These are phyloP conservation scores for Boletellus sp. DNA, from an alignment of 768 basidiomycete genomes.

Conservation along the genomic window DNA sequence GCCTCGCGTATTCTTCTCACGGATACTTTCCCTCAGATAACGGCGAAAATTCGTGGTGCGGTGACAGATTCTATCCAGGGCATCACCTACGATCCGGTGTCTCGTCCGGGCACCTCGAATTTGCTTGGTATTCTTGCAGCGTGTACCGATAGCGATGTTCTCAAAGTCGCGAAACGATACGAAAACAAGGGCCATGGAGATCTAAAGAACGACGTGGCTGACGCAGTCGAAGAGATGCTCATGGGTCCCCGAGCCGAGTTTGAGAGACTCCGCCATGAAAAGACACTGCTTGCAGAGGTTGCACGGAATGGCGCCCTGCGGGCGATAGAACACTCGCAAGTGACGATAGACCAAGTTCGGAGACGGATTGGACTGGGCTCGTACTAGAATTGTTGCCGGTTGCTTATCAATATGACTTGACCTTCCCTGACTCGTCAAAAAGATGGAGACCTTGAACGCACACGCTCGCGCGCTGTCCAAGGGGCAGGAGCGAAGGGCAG, in stretches of 20 bases:
- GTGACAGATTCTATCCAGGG: slow-evolving; percentile 79
- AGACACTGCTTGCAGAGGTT: slow-evolving; percentile 55
- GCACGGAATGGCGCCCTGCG: slow-evolving; percentile 59
- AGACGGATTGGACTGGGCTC: slow-evolving; percentile 54
- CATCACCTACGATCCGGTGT: slow-evolving; percentile 75
- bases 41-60: slow-evolving; percentile 69
- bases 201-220: slow-evolving; percentile 72
- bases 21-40: slow-evolving; percentile 60
- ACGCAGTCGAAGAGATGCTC: slow-evolving; percentile 67
- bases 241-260: slow-evolving; percentile 67
- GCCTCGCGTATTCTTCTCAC: slow-evolving; percentile 85
- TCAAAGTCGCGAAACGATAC: slow-evolving; percentile 48
- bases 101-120: slow-evolving; percentile 83
- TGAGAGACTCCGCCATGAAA: slow-evolving; percentile 56
- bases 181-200: slow-evolving; percentile 54
- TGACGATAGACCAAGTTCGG: slow-evolving; percentile 68
- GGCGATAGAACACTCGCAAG: slow-evolving; percentile 58
- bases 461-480: slow-evolving; percentile 38
- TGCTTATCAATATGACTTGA: slow-evolving; percentile 12
- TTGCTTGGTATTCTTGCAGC: slow-evolving; percentile 77
- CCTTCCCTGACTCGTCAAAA: too few species aligned
- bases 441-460: too few species aligned
- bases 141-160: slow-evolving; percentile 50
- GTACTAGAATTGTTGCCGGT: slow-evolving; percentile 18
- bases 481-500: slow-evolving; percentile 60